These are phyloP conservation scores for Acacia pycnantha DNA, from an alignment of 331 rosid species.

Conservation along the genomic window DNA sequence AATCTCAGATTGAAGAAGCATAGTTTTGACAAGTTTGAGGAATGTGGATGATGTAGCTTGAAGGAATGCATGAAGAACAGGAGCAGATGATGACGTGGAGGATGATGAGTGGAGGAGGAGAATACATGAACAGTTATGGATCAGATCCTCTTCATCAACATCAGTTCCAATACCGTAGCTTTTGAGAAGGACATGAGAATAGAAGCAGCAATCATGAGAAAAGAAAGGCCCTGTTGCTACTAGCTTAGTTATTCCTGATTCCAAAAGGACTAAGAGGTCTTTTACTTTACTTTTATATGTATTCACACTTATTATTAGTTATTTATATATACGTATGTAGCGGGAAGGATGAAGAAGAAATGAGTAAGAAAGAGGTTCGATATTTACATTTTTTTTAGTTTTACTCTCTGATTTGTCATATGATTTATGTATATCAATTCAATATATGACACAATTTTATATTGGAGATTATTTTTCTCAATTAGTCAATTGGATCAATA, in stretches of 20 bases:
- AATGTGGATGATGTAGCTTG: constrained; percentile 42
- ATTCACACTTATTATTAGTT: neutral
- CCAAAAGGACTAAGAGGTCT: neutral
- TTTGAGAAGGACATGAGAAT: constrained; percentile 25
- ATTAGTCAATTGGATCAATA: no score
- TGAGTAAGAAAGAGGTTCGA: neutral
- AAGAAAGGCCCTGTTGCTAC: neutral
- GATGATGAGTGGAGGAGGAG: constrained; percentile 39
- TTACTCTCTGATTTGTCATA: neutral
- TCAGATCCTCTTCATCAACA: constrained; percentile 13
- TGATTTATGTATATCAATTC: neutral
- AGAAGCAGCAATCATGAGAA: neutral
- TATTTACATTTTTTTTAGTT: neutral
- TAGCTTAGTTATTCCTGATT: neutral
- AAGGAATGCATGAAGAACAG: constrained; percentile 52
- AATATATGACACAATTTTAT: neutral
- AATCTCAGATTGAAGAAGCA: neutral
- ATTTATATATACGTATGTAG: neutral
- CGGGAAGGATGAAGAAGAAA: neutral
- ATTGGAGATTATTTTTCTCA: no score
- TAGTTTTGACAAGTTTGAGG: neutral
- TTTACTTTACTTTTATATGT: neutral
- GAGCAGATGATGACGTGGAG: constrained; percentile 41
- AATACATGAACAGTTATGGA: constrained; percentile 34
- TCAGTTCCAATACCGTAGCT: constrained; percentile 54